Evolutionary conservation across 441 rosid genomes (phyloP).

Genomic region (Arabidopsis hybrid): DNA sequence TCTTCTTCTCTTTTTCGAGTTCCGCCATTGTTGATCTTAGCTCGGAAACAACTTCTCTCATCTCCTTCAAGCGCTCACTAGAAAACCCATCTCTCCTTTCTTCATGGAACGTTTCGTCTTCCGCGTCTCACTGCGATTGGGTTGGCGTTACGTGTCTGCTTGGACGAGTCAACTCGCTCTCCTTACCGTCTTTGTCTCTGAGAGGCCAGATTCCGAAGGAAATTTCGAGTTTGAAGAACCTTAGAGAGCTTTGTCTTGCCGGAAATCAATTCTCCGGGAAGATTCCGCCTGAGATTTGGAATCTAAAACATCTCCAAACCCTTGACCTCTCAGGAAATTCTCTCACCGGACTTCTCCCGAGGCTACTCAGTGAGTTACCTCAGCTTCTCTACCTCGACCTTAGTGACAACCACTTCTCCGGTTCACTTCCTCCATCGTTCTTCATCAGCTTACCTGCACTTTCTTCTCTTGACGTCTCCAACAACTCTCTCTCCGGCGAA

Average conservation of each 20-base stretch:
- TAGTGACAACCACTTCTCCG: constrained; percentile 66
- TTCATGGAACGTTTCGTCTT: constrained; percentile 63
- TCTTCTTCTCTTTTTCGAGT: constrained; percentile 24
- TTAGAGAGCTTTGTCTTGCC: background rate
- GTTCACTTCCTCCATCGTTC: constrained; percentile 57
- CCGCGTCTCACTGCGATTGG: constrained; percentile 63
- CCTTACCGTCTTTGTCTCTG: constrained; percentile 53
- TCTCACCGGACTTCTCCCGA: constrained; percentile 59
- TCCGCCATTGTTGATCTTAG: constrained; percentile 31
- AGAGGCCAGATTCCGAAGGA: constrained; percentile 40
- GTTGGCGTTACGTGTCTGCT: constrained; percentile 65
- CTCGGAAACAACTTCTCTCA: constrained; percentile 52
- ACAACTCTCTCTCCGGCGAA: constrained; percentile 69
- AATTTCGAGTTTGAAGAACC: background rate
- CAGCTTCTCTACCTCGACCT: constrained; percentile 65
- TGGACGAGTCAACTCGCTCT: constrained; percentile 58
- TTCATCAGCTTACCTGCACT: constrained; percentile 57
- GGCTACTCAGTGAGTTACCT: constrained; percentile 55
- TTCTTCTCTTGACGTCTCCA: constrained; percentile 70
- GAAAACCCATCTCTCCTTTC: constrained; percentile 51
- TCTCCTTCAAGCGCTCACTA: constrained; percentile 61
- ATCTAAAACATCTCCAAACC: constrained; percentile 50
- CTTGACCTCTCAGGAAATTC: constrained; percentile 74
- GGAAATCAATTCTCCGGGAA: background rate
- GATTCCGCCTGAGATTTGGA: constrained; percentile 53